These are phyloP conservation scores for Globisporangium barbulae DNA, from an alignment of 352 stramenopile species.

Conservation along the genomic window DNA sequence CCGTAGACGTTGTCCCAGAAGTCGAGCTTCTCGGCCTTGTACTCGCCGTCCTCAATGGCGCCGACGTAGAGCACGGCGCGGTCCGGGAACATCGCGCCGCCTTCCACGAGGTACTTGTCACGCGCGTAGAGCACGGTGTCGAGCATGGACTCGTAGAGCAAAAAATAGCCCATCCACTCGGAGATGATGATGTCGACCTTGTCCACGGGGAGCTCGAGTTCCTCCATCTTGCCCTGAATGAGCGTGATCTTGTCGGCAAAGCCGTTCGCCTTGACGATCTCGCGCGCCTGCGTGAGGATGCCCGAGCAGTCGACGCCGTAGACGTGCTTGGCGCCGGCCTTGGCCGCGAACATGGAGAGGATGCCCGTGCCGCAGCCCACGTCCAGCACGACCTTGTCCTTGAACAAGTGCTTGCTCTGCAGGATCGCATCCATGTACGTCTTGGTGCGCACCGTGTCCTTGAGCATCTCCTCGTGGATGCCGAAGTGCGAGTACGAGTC, in stretches of 20 bases:
- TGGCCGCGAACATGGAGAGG: conserved; percentile 96
- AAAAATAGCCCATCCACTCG: conserved; percentile 99
- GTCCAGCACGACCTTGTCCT: conserved; percentile 97
- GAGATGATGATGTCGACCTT: conserved; percentile 97
- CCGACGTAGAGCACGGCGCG: conserved; percentile 94
- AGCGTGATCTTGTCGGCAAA: conserved; percentile 91
- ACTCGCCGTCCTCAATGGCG: conserved; percentile 95
- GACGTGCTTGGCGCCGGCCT: conserved; percentile 89
- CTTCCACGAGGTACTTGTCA: conserved; percentile 95
- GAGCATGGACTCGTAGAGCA: conserved; percentile 98
- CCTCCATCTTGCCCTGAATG: conserved; percentile 94
- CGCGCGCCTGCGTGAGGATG: conserved; percentile 97
- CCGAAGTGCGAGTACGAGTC: conserved; percentile 98
- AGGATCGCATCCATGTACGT: conserved; percentile 98
- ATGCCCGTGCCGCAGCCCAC: conserved; percentile 98
- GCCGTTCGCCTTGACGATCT: conserved; percentile 95
- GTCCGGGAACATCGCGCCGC: conserved; percentile 95
- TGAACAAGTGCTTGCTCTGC: conserved; percentile 96
- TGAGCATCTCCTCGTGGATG: conserved; percentile 97
- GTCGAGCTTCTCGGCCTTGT: conserved; percentile 92
- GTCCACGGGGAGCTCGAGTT: conserved; percentile 92
- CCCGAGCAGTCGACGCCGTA: conserved; percentile 96
- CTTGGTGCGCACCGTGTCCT: conserved; percentile 91
- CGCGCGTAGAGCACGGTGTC: conserved; percentile 95
- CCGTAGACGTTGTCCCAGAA: conserved; percentile 99